Evolutionary conservation across 2,329 filamentous ascomycete species (phyloP), one percentile per base, ranked within the genome.

Genomic region (Botryotinia convoluta): DNA sequence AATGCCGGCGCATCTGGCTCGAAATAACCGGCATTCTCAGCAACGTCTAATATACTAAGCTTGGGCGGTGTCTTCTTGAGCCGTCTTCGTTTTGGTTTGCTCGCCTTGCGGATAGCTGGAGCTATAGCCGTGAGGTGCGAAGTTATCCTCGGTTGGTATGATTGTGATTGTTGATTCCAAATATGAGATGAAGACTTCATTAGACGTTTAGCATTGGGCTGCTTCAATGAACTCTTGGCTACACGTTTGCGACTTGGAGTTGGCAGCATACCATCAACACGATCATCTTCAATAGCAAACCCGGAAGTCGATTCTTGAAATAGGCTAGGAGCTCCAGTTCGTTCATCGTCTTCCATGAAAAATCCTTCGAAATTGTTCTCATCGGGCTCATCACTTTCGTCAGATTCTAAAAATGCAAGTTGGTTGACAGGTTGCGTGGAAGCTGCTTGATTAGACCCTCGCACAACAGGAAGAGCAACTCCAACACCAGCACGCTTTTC

Each of bases 31-130:
- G 78, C 2, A 83, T 79, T 74, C 87, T 85, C 62, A 35, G 72
- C 83, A 35, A 90, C 85, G 79, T 91, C 89, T n/a, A 91, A 79
- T 72, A 91, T 90, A 76, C 89, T 87, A 32, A 91, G 83, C 32
- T 80, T 81, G 5, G 87, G 87, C n/a, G 86, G 82, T 9, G 12
- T 22, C 37, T 69, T 69, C 45, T 42, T 68, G 5, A 8, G 71
- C 14, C 63, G 63, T 22, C 26, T 48, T 32, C 67, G 26, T 35
- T 60, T 59, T 44, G 39, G 16, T 70, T 72, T 35, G 39, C 51
- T 51, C 69, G 72, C 37, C 70, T 74, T 42, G 59, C 70, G 32
- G 18, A 18, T 35, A 59, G 20, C 60, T 22, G 63, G 37, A 29
- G 51, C 29, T 69, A 29, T 37, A n/a, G 54, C 5, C n/a, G 44